Evolutionary conservation across 768 basidiomycete species (phyloP).

Genomic region (Russula emetica): DNA sequence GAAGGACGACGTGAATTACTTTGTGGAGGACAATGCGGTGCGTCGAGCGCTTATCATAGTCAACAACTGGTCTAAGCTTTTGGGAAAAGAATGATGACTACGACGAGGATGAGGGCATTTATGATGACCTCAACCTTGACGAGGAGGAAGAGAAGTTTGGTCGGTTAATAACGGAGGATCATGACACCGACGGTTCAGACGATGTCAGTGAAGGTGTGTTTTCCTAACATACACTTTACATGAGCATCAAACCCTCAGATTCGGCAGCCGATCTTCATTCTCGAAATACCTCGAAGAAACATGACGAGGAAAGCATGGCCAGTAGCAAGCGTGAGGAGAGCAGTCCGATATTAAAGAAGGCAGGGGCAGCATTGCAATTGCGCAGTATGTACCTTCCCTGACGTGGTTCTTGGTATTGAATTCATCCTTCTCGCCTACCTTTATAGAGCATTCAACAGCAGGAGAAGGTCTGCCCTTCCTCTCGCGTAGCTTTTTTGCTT

Average conservation of each 20-base stretch:
- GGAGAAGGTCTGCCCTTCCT: slow-evolving; percentile 48
- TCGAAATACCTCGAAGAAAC: slow-evolving; percentile 67
- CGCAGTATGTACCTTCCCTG: slow-evolving; percentile 56
- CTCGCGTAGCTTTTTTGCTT: neutral
- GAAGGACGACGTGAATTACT: slow-evolving; percentile 94
- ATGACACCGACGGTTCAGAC: slow-evolving; percentile 75
- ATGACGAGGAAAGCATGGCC: slow-evolving; percentile 70
- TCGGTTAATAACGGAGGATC: slow-evolving; percentile 65
- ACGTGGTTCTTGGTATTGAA: neutral
- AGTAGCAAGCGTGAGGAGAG: slow-evolving; percentile 75
- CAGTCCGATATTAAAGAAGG: slow-evolving; percentile 71
- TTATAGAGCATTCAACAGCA: slow-evolving; percentile 58
- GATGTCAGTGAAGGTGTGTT: slow-evolving; percentile 63
- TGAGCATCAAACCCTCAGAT: slow-evolving; percentile 15
- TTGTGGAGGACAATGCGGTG: slow-evolving; percentile 93
- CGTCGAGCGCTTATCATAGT: slow-evolving; percentile 35
- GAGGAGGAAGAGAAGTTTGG: slow-evolving; percentile 96
- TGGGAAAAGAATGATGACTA: slow-evolving; percentile 84
- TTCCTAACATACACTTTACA: neutral
- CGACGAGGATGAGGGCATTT: slow-evolving; percentile 95
- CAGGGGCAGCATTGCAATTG: slow-evolving; percentile 53
- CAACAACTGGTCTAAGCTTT: neutral
- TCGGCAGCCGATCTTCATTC: slow-evolving; percentile 51
- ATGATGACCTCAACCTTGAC: slow-evolving; percentile 95
- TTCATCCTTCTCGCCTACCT: slow-evolving; percentile 27